Percentiles rank a stretch among this genome's conserved stretches.
phyloP scores from a whole-genome alignment of 1,284 basidiomycete species.

The Omphalotus olearius region DNA sequence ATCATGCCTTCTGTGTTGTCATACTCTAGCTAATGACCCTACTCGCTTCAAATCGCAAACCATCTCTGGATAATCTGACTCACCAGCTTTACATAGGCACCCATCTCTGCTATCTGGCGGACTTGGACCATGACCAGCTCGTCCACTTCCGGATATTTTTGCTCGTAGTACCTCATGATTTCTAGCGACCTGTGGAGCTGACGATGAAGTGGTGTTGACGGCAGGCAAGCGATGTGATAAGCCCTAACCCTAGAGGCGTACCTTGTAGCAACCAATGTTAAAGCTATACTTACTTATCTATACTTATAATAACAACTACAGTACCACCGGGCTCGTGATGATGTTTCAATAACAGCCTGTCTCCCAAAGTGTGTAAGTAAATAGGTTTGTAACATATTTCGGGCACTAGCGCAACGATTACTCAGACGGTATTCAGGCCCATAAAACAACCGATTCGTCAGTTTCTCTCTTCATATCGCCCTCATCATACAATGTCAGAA shows the following conservation, averaged over 20 bases:
- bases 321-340: too few relatives aligned
- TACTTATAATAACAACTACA: too few relatives aligned
- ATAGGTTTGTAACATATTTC: too few relatives aligned
- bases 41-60: neutral
- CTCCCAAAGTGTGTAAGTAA: too few relatives aligned
- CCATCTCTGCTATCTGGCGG: slow-evolving; percentile 99
- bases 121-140: slow-evolving; percentile 99
- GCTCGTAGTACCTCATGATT: slow-evolving; percentile 82
- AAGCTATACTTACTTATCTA: too few relatives aligned
- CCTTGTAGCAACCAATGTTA: too few relatives aligned
- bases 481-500: slow-evolving; percentile 1
- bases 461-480: too few relatives aligned
- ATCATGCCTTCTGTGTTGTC: slow-evolving; percentile 99
- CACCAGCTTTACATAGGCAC: slow-evolving; percentile 97
- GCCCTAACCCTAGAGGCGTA: neutral
- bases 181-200: neutral
- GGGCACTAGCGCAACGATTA: too few relatives aligned
- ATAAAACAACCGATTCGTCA: too few relatives aligned
- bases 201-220: neutral
- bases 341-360: too few relatives aligned
- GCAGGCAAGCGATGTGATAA: neutral
- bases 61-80: slow-evolving; percentile 27
- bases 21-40: slow-evolving; percentile 79
- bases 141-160: slow-evolving; percentile 85
- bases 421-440: too few relatives aligned